Base-by-base conservation (phyloP, 371 early-diverging fungal genomes). In the Globomyces sp. region DNA sequence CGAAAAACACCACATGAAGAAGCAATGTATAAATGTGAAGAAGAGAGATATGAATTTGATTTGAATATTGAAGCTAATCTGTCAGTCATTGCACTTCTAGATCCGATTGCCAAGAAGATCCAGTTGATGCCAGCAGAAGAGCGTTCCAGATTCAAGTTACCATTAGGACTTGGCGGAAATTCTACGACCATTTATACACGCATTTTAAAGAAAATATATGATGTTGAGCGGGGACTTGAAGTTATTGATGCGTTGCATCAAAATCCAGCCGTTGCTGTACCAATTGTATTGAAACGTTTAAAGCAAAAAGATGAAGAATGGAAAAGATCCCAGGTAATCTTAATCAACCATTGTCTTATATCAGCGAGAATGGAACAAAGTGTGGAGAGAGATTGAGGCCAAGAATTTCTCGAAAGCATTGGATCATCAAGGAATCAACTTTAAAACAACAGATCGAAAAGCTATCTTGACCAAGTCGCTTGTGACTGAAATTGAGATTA, bases 31-130 rank as follows among this genome's bases (percentile, higher is more conserved):
- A 87, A 92, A 53, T 90, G 92, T 77, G 99, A 99, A 78, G 99
- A 99, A 76, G 99, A 99, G 72, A 86, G 93, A 61, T 99, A 96
- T 70, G 99, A 99, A 70, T 92, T 96, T 80, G 99, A 99, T 74
- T 78, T 99, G 67, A 91, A 95, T 74, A 93, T 99, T 52, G 94
- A 98, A 74, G 90, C 98, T 51, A 93, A 96, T 58, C 72, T 93
- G 65, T 89, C 89, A 57, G 88, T 93, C 1, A 99, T 99, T 73
- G 86, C 88, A 8, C 78, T 93, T 34, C 79, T 99, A 61, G 95
- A 96, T 72, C 93, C 96, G 3, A 86, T 98, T 57, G 87, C 88
- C 3, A 77, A 79, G 69, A 75, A 85, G 65, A 87, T 96, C 43
- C 85, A 85, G 52, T 74, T 77, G 40, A 95, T 98, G 95, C 71